Evolutionary conservation across 805 yeast genomes (phyloP), one percentile per base, ranked within the genome.

Genomic region (Wickerhamiella occidentalis): DNA sequence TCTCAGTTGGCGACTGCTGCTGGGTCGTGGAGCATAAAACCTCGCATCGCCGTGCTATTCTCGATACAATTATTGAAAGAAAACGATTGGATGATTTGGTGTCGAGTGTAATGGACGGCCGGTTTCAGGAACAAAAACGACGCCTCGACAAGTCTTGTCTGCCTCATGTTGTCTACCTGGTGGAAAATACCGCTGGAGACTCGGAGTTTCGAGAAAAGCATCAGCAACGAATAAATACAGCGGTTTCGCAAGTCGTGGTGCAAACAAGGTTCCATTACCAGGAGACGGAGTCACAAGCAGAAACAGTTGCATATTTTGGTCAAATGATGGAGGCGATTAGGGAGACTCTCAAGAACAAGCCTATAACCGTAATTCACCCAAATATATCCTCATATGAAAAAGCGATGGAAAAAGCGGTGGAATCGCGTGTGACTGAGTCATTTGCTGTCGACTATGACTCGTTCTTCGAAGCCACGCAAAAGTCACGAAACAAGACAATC

Each of bases 81-180:
- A 92, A 92, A 64, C 68, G 96, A 50, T 64, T 88, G 40, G 94
- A 85, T 60, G 99, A 92, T 69, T 72, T 92, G 58, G 82, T 82
- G 0, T 60, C 71, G 29, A 84, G 95, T 47, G 86, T 92, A 42
- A 74, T 75, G 52, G 99, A 92, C 64, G 95, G 95, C 1, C 68
- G 99, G 45, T 87, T 82, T 58, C 70, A 72, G 49, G 98, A 92
- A 61, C 99, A 92, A 61, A 88, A 90, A 60, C 66, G 73, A 15
- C 72, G 99, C 48, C 68, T 92, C 51, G 73, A 72, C 46, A 75
- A 80, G 61, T 75, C 92, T 0, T 86, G 84, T 0, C 67, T 88
- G 59, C 67, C 68, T 17, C 74, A 83, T 55, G 75, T 81, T 17
- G 79, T 78, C 55, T 92, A 92, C 58, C 61, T 92, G 2, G 76